Percentiles rank a stretch among this genome's conserved stretches.
phyloP scores from a whole-genome alignment of 257 asterid species.

The Pogostemon cablin region DNA sequence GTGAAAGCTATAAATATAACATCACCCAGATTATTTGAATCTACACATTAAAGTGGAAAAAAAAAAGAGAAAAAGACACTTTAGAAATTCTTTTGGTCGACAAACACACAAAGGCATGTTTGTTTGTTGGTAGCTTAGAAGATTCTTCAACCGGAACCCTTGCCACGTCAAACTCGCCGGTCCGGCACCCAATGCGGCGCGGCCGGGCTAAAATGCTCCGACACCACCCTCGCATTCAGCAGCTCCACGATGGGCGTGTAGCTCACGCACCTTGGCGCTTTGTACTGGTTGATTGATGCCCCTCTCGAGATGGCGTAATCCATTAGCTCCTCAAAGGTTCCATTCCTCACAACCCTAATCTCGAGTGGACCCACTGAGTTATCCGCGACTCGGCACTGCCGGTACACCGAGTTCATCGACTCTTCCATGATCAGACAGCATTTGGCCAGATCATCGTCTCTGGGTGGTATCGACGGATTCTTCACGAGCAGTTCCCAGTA shows the following conservation, averaged over 20 bases:
- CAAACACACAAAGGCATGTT: slow-evolving; percentile 35
- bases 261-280: slow-evolving; percentile 85
- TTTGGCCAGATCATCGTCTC: slow-evolving; percentile 40
- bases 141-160: background rate
- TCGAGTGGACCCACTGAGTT: slow-evolving; percentile 81
- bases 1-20: too few relatives aligned
- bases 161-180: slow-evolving; percentile 38
- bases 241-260: slow-evolving; percentile 70
- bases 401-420: slow-evolving; percentile 66
- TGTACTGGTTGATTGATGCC: slow-evolving; percentile 84
- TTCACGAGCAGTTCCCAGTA: slow-evolving; percentile 70
- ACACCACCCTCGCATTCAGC: slow-evolving; percentile 63
- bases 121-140: slow-evolving; percentile 28
- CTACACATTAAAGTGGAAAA: background rate
- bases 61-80: slow-evolving; percentile 20
- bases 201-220: slow-evolving; percentile 63
- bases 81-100: slow-evolving; percentile 35
- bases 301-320: slow-evolving; percentile 84
- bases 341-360: slow-evolving; percentile 67
- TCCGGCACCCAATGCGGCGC: slow-evolving; percentile 69
- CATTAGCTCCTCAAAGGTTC: slow-evolving; percentile 85
- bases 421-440: slow-evolving; percentile 75
- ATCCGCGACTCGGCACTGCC: slow-evolving; percentile 78
- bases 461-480: slow-evolving; percentile 40
- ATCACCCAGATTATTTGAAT: too few relatives aligned